These are phyloP conservation scores for Trichocladium antarcticum DNA, from an alignment of 495 filamentous ascomycete genomes.

Conservation along the genomic window DNA sequence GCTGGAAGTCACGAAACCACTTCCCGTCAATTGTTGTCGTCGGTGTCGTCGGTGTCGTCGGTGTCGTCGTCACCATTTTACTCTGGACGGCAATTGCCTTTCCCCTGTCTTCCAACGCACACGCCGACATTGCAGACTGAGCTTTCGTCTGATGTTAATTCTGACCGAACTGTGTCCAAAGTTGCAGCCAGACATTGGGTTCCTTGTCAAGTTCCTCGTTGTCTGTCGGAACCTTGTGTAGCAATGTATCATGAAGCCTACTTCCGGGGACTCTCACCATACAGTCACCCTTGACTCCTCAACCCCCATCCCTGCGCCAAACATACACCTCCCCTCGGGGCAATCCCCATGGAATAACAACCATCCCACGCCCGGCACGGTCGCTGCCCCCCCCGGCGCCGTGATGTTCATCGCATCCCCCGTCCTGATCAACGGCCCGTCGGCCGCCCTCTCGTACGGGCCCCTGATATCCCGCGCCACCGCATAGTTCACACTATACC, in stretches of 20 bases:
- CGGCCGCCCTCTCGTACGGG: conserved; percentile 33
- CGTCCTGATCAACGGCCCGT: conserved; percentile 29
- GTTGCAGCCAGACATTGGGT: too few species aligned
- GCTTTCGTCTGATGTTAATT: not conserved
- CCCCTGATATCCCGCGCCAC: conserved; percentile 33
- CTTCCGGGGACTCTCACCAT: not conserved
- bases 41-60: too few species aligned
- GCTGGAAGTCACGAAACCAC: too few species aligned
- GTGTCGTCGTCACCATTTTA: too few species aligned
- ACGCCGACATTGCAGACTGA: too few species aligned
- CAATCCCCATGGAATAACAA: conserved; percentile 46
- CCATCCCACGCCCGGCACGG: conserved; percentile 32
- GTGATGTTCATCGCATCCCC: conserved; percentile 31
- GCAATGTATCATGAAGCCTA: not conserved
- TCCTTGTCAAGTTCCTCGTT: too few species aligned
- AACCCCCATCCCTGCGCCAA: conserved; percentile 14
- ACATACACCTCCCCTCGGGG: conserved; percentile 31
- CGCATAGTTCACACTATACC: conserved; percentile 48
- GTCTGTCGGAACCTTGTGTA: too few species aligned
- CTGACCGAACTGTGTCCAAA: too few species aligned
- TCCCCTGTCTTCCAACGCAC: too few species aligned
- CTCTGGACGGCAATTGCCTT: too few species aligned
- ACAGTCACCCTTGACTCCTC: not conserved
- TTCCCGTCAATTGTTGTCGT: too few species aligned
- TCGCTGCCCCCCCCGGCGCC: conserved; percentile 46